Conservation (phyloP, 495 filamentous ascomycete genomes). For the Neohortaea acidophila region DNA sequence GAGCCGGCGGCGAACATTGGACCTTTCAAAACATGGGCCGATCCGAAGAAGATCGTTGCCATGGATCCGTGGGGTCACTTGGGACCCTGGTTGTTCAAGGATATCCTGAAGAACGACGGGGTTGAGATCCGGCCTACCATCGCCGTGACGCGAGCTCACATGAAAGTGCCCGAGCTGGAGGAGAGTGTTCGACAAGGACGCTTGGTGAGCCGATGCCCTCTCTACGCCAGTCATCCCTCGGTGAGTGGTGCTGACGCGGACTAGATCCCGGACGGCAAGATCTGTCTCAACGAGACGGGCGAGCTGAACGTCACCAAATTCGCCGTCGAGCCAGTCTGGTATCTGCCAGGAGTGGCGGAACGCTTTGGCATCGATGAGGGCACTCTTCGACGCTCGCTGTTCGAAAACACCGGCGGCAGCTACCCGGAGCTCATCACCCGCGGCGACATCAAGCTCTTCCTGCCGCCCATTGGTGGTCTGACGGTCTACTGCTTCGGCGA, state of each 20-base stretch:
- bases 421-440: conserved; percentile 87
- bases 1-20: conserved; percentile 80
- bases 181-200: conserved; percentile 67
- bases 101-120: conserved; percentile 50
- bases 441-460: conserved; percentile 84
- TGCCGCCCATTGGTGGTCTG: conserved; percentile 88
- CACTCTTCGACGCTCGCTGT: conserved; percentile 66
- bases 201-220: too few species aligned
- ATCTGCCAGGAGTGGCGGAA: conserved; percentile 86
- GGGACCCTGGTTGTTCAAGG: conserved; percentile 63
- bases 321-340: conserved; percentile 90
- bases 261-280: conserved; percentile 59
- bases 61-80: conserved; percentile 94
- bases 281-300: conserved; percentile 66
- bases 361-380: conserved; percentile 94
- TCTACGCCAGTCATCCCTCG: too few species aligned
- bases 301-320: conserved; percentile 94
- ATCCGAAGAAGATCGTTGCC: conserved; percentile 88
- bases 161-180: conserved; percentile 89
- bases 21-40: conserved; percentile 75
- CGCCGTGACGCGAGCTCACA: conserved; percentile 86
- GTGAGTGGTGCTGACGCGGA: too few species aligned
- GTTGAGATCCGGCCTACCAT: conserved; percentile 90
- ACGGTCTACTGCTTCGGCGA: conserved; percentile 98
- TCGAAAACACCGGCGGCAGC: conserved; percentile 88